Percentiles rank a stretch among this genome's conserved stretches.
phyloP scores from a whole-genome alignment of 257 asterid genomes.

The Solanum neorickii region DNA sequence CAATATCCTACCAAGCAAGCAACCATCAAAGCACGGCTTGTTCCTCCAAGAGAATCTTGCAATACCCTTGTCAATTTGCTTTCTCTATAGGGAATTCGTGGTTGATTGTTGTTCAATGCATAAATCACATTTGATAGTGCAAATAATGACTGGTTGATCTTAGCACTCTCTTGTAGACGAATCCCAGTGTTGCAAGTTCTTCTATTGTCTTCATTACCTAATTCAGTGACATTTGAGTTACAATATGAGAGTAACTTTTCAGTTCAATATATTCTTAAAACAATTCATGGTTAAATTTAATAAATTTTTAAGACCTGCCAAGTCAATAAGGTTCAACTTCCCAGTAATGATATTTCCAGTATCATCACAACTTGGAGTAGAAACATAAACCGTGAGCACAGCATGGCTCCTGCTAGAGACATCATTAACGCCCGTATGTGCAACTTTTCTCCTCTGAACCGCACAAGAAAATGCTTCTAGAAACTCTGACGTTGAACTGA shows the following conservation, averaged over 20 bases:
- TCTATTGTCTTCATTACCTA: constrained; percentile 87
- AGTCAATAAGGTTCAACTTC: constrained; percentile 82
- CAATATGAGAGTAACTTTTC: neutral
- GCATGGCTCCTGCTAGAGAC: constrained; percentile 94
- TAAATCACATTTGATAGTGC: constrained; percentile 78
- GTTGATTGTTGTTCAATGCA: constrained; percentile 57
- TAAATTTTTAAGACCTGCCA: constrained; percentile 58
- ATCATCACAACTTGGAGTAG: constrained; percentile 25
- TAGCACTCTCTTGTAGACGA: constrained; percentile 85
- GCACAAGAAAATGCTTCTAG: constrained; percentile 53
- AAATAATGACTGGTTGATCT: constrained; percentile 88
- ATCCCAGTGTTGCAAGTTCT: constrained; percentile 71
- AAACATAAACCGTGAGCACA: constrained; percentile 43
- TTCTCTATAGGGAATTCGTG: constrained; percentile 75
- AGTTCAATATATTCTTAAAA: neutral
- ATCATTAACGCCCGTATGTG: constrained; percentile 61
- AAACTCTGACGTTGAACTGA: constrained; percentile 39
- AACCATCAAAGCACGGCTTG: constrained; percentile 74
- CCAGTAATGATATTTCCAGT: constrained; percentile 29
- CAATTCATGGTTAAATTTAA: neutral
- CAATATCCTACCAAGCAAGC: constrained; percentile 65
- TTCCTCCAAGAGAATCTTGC: constrained; percentile 95
- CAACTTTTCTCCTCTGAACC: constrained; percentile 66
- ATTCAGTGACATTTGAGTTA: neutral
- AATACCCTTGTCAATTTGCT: constrained; percentile 87